Base-by-base conservation (phyloP, 345 rosid species). In the Cardamine resedifolia region DNA sequence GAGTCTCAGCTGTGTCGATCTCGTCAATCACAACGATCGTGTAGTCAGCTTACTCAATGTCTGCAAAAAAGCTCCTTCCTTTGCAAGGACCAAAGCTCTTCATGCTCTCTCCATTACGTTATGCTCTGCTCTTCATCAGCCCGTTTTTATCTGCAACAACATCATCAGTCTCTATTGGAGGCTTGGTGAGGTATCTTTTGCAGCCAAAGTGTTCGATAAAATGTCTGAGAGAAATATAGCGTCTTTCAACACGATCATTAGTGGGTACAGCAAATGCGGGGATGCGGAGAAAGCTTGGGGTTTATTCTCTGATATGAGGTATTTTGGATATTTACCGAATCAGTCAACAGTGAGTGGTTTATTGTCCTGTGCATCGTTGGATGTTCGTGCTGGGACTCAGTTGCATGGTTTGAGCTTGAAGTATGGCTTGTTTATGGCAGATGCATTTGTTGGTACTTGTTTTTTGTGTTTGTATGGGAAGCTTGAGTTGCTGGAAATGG, bases 361-460 rank as follows among this genome's bases (percentile, higher is more conserved):
- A 38, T 75, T 94, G 68, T 88, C 97, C 0, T 84, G 83, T 63
- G 76, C 70, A 8, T 71, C 81, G 2, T 58, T 85, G 76, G 86
- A 65, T 72, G 16, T 82, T 50, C 11, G 33, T 55, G 51, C 67
- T 24, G 96, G 91, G 65, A 48, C 72, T 80, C 88, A 83, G 82
- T 78, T 94, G 78, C 96, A 85, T 51, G 81, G 85, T 61, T 63
- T 88, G 79, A 80, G 76, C 49, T 31, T 81, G 61, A 89, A 94
- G 78, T 81, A 78, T 76, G 93, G 97, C 3, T 60, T 88, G 70
- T 78, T 88, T 64, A 26, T 8, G 47, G 79, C 77, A 15, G 91
- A 88, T 78, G 86, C 85, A 43, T 91, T 70, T 67, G 96, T 86
- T 5, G 96, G 97, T 33, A 86, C 92, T 64, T 66, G 90, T 30